These are phyloP conservation scores for Trypanosomatidae sp. DNA, from an alignment of 208 protist species.

Conservation along the genomic window DNA sequence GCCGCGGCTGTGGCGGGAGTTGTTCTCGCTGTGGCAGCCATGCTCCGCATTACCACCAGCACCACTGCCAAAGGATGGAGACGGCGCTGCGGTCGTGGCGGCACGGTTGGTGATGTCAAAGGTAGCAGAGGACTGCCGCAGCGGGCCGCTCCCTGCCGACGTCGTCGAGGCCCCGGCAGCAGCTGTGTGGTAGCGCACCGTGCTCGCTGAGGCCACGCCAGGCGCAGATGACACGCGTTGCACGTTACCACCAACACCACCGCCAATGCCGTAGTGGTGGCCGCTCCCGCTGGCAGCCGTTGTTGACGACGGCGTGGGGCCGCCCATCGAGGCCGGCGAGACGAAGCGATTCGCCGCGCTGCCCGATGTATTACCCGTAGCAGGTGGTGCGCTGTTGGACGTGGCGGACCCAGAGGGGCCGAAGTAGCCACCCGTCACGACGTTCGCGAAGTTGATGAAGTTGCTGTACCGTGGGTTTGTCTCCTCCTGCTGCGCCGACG, in stretches of 20 bases:
- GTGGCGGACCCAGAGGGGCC: no score
- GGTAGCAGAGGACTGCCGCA: slow-evolving; percentile 6
- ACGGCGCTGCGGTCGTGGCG: background rate
- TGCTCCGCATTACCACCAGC: no score
- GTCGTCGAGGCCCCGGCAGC: background rate
- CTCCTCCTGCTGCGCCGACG: no score
- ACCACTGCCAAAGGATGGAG: no score
- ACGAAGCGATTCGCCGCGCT: no score
- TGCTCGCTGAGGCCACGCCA: background rate
- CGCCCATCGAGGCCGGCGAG: no score
- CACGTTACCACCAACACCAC: no score
- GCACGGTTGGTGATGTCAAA: slow-evolving; percentile 32
- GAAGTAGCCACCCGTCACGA: slow-evolving; percentile 10
- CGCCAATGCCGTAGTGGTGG: background rate
- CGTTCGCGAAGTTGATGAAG: slow-evolving; percentile 23
- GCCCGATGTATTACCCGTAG: background rate
- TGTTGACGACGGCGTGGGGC: no score
- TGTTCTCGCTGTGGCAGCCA: no score
- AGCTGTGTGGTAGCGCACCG: slow-evolving; percentile 17
- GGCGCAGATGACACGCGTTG: no score
- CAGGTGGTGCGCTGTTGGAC: background rate
- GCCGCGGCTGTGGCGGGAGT: no score
- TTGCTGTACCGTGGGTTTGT: slow-evolving; percentile 6
- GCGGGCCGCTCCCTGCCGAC: background rate
- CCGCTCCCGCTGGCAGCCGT: no score